Evolutionary conservation across 2,329 filamentous ascomycete genomes (phyloP), one percentile per base, ranked within the genome.

Genomic region (Trichophaea hybrida): DNA sequence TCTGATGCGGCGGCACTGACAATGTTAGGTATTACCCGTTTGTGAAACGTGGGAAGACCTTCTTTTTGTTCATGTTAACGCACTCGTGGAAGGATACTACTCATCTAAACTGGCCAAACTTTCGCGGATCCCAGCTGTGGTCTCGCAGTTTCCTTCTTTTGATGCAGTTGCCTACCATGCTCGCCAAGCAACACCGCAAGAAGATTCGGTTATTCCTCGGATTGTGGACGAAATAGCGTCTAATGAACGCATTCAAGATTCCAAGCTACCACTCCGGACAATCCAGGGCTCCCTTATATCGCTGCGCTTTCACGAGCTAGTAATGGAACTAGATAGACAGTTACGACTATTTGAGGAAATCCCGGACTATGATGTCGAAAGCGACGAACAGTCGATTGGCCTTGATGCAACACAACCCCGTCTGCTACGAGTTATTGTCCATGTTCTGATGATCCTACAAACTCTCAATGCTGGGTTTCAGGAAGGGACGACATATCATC

Each of bases 1-100:
- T 13, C 33, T 52, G 13, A 24, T 52, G 43, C 15, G 13, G 32
- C 46, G 43, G 52, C 59, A 48, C 54, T 44, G 37, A 7, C 13
- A 35, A 34, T 8, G 49, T 33, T 35, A 65, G 64, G 64, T 65
- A n/a, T 34, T 66, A 51, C 62, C 62, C 65, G 82, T 91, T 43
- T 89, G 87, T 70, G 77, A 80, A 55, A 82, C 78, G 24, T 94
- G 89, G 84, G 88, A 95, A 66, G 91, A 97, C 69, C 82, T 84
- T 67, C 77, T 96, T 15, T 95, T 93, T 71, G 83, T 85, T 38
- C 83, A 90, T 70, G 93, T 93, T 75, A 96, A 94, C 69, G 83
- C 86, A n/a, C 75, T 91, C 4, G 73, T 96, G 7, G 80, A 90
- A 57, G 81, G 82, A 1, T 85, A 91, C 67, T 91, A 94, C 70